A percentile compares a stretch with the other conserved stretches of the same genome.
Evolutionary conservation across 352 stramenopile species (phyloP).

Genomic region (Globisporangium viniferum): DNA sequence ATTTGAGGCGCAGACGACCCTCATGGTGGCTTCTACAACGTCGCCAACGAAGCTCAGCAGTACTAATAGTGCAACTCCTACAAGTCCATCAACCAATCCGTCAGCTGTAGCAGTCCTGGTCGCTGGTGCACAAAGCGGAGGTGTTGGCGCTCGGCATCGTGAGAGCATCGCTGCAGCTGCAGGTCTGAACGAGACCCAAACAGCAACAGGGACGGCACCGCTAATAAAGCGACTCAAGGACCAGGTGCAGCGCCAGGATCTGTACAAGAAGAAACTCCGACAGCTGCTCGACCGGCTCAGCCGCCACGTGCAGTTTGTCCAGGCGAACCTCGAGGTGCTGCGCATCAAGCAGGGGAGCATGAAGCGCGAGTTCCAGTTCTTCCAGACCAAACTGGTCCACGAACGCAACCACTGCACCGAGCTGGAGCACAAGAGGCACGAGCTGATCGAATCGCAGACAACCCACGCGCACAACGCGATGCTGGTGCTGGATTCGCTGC

Average conservation of each 20-base stretch:
- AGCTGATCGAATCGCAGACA: constrained; percentile 22
- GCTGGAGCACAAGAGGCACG: constrained; percentile 23
- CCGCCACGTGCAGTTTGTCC: constrained; percentile 31
- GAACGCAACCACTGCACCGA: constrained; percentile 35
- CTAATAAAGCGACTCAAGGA: constrained; percentile 28
- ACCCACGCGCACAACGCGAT: constrained; percentile 28
- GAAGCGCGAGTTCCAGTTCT: constrained; percentile 28
- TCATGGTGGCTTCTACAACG: background rate
- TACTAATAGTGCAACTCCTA: background rate
- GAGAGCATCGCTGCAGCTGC: constrained; percentile 6
- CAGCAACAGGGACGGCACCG: background rate
- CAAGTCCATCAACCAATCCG: background rate
- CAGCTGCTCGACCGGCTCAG: constrained; percentile 42
- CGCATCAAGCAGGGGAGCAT: constrained; percentile 23
- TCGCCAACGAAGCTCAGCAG: background rate
- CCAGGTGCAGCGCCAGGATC: constrained; percentile 39
- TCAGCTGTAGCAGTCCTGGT: background rate
- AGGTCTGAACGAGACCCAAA: constrained; percentile 1
- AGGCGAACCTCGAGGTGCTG: constrained; percentile 36
- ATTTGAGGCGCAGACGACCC: constrained; percentile 17
- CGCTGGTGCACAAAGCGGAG: constrained; percentile 1
- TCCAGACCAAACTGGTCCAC: constrained; percentile 32
- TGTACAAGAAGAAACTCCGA: constrained; percentile 55
- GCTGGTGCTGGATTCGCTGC: constrained; percentile 44
- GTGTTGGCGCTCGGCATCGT: constrained; percentile 12